Evolutionary conservation across 768 basidiomycete species (phyloP).

Genomic region (Russula compacta): DNA sequence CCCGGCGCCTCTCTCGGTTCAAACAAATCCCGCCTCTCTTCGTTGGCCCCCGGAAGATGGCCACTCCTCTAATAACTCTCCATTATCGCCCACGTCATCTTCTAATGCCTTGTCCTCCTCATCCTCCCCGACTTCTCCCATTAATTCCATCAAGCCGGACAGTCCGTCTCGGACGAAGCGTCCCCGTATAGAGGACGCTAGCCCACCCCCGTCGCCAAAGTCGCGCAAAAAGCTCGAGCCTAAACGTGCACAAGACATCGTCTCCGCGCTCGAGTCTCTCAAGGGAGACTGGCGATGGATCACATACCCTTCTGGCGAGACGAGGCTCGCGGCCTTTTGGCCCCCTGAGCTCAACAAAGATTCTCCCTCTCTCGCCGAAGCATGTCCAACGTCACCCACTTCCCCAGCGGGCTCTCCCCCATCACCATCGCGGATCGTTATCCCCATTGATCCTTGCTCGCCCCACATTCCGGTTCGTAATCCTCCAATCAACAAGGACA

Average conservation of each 20-base stretch:
- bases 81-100: conserved; percentile 4
- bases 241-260: conserved; percentile 14
- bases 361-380: conserved; percentile 10
- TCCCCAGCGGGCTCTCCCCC: conserved; percentile 21
- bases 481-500: conserved; percentile 76
- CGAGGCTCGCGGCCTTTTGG: conserved; percentile 20
- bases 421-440: conserved; percentile 24
- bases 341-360: conserved; percentile 21
- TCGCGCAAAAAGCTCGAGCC: conserved; percentile 14
- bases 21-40: conserved; percentile 10
- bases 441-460: conserved; percentile 34
- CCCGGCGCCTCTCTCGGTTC: conserved; percentile 15
- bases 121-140: conserved; percentile 1
- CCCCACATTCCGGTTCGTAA: conserved; percentile 57
- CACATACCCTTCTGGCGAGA: conserved; percentile 19
- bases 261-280: conserved; percentile 19
- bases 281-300: conserved; percentile 20
- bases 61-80: conserved; percentile 5
- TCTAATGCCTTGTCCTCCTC: conserved; percentile 1
- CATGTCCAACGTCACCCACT: conserved; percentile 19
- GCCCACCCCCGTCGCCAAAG: conserved; percentile 5
- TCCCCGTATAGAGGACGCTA: conserved; percentile 14
- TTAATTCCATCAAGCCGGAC: conserved; percentile 8
- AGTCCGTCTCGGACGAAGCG: conserved; percentile 20
- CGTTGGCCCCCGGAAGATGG: conserved; percentile 12